phyloP scores from a whole-genome alignment of 495 filamentous ascomycete species.

The Aspergillus haitiensis region DNA sequence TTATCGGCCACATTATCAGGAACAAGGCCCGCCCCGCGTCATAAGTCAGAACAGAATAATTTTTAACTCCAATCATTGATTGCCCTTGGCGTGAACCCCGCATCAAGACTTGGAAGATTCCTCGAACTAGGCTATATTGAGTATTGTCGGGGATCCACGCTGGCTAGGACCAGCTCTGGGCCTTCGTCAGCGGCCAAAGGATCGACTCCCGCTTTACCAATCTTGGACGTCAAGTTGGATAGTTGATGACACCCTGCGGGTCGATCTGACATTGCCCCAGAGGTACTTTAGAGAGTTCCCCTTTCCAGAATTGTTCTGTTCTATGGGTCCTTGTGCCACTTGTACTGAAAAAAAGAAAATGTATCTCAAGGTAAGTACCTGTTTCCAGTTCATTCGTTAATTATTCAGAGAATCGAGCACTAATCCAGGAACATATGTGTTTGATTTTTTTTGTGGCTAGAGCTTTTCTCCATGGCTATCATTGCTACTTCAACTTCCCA shows the following conservation, averaged over 20 bases:
- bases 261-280: background rate
- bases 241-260: background rate
- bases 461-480: slow-evolving; percentile 4
- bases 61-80: slow-evolving; percentile 6
- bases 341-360: slow-evolving; percentile 5
- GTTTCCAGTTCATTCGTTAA: background rate
- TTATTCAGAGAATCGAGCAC: background rate
- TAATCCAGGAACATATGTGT: background rate
- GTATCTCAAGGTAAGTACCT: slow-evolving; percentile 8
- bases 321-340: background rate
- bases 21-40: slow-evolving; percentile 11
- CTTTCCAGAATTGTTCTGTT: background rate
- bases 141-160: background rate
- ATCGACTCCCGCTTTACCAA: slow-evolving; percentile 20
- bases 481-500: slow-evolving; percentile 8
- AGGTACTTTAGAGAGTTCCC: slow-evolving; percentile 10
- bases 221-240: slow-evolving; percentile 23
- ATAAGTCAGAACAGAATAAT: background rate
- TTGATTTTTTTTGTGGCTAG: background rate
- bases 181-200: slow-evolving; percentile 19
- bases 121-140: slow-evolving; percentile 4
- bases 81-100: background rate
- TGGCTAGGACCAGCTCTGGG: slow-evolving; percentile 8
- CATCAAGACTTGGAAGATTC: background rate
- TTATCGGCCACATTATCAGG: slow-evolving; percentile 5